Evolutionary conservation across 2,329 filamentous ascomycete species (phyloP).

Genomic region (Trichophyton schoenleinii): DNA sequence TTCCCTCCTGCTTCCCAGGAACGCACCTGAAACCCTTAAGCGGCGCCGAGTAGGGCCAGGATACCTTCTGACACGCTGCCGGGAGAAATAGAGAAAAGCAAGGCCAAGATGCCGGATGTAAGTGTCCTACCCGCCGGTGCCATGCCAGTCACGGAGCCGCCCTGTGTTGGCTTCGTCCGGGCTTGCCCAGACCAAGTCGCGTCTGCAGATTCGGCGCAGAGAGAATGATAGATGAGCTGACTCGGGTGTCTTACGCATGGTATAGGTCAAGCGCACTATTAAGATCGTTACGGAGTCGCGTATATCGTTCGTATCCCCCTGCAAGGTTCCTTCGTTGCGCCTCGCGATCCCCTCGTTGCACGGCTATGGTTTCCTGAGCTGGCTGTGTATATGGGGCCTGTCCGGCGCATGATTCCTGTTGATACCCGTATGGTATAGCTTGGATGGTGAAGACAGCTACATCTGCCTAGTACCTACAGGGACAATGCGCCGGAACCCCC

Average conservation of each 20-base stretch:
- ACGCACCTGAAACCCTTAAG: neutral
- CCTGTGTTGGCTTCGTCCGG: neutral
- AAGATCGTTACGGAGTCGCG: slow-evolving; percentile 89
- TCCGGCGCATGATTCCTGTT: neutral
- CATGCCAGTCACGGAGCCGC: neutral
- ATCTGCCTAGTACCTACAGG: neutral
- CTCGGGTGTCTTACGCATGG: neutral
- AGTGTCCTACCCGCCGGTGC: slow-evolving; percentile 14
- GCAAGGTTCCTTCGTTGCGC: neutral
- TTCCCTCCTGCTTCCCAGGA: neutral
- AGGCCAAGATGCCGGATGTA: slow-evolving; percentile 35
- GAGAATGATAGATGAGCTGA: neutral
- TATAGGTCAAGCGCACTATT: slow-evolving; percentile 66
- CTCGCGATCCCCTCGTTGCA: neutral
- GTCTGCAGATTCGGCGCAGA: neutral
- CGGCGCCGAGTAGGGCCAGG: neutral
- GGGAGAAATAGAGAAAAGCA: neutral
- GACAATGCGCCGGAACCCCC: neutral
- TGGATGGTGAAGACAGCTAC: neutral
- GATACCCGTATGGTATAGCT: neutral
- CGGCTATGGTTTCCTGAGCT: neutral
- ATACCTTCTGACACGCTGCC: neutral
- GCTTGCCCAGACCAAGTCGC: neutral
- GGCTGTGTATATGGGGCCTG: neutral
- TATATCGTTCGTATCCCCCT: slow-evolving; percentile 55